These are phyloP conservation scores for Penicillium rolfsii DNA, from an alignment of 2,329 filamentous ascomycete genomes.

Conservation along the genomic window DNA sequence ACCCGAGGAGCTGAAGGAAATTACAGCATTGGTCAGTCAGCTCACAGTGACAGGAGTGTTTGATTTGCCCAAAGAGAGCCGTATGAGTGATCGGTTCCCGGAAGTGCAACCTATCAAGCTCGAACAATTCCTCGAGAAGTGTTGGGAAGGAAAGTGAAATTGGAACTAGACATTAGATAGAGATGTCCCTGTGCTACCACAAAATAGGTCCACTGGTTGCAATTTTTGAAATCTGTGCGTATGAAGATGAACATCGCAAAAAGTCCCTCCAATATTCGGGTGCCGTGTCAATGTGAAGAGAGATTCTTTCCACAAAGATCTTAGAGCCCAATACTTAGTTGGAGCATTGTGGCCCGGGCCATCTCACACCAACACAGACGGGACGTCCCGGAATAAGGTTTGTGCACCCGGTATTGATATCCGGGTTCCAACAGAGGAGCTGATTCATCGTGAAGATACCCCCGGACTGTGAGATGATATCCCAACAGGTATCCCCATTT, in stretches of 20 bases:
- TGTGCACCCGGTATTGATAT: constrained; percentile 28
- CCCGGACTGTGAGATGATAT: constrained; percentile 23
- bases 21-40: constrained; percentile 34
- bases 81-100: constrained; percentile 29
- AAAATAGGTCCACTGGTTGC: background rate
- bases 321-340: background rate
- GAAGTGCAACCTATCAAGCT: constrained; percentile 31
- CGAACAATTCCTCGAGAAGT: constrained; percentile 29
- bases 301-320: background rate
- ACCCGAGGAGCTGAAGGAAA: constrained; percentile 31
- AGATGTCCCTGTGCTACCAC: background rate
- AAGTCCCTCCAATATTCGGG: background rate
- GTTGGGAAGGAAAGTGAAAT: constrained; percentile 17
- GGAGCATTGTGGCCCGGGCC: constrained; percentile 14
- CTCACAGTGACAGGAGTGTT: constrained; percentile 36
- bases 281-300: background rate
- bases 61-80: constrained; percentile 29
- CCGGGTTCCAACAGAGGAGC: constrained; percentile 30
- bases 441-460: constrained; percentile 27
- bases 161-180: constrained; percentile 1
- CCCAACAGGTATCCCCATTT: constrained; percentile 30
- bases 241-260: background rate
- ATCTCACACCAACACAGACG: constrained; percentile 23
- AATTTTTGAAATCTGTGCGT: background rate
- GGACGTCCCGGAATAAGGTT: constrained; percentile 29